A percentile compares a stretch with the other conserved stretches of the same genome.
These are phyloP conservation scores for Mercurialis annua DNA, from an alignment of 345 rosid genomes.

Conservation along the genomic window DNA sequence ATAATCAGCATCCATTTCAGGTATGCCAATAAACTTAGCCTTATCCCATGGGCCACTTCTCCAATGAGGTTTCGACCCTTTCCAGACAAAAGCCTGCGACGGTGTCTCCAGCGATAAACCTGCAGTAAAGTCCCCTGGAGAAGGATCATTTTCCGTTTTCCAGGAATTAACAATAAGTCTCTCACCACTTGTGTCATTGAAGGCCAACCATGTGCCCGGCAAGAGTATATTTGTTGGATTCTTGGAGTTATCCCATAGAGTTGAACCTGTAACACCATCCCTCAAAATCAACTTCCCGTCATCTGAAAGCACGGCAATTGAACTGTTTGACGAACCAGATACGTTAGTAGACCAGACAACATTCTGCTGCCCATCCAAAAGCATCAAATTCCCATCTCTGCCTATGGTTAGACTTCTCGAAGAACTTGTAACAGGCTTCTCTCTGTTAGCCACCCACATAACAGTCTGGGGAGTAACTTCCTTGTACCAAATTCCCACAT, in stretches of 20 bases:
- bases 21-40: slow-evolving; percentile 7
- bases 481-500: slow-evolving; percentile 12
- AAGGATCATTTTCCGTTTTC: slow-evolving; percentile 9
- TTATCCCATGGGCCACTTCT: slow-evolving; percentile 15
- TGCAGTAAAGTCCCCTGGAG: not conserved
- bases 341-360: slow-evolving; percentile 3
- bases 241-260: slow-evolving; percentile 2
- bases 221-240: slow-evolving; percentile 5
- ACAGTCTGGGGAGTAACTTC: slow-evolving; percentile 6
- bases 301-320: slow-evolving; percentile 7
- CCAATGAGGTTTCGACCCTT: slow-evolving; percentile 11
- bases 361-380: slow-evolving; percentile 6
- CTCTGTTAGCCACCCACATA: slow-evolving; percentile 14
- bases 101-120: not conserved
- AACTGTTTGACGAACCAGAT: not conserved
- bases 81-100: slow-evolving; percentile 8
- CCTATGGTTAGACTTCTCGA: slow-evolving; percentile 10
- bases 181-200: not conserved
- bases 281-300: slow-evolving; percentile 5
- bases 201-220: slow-evolving; percentile 9
- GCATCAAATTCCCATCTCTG: slow-evolving; percentile 13
- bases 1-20: slow-evolving; percentile 15
- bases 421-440: not conserved
- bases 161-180: not conserved
- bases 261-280: not conserved